Evolutionary conservation across 75 land plant species (phyloP).

Genomic region (Sequoia sempervirens): DNA sequence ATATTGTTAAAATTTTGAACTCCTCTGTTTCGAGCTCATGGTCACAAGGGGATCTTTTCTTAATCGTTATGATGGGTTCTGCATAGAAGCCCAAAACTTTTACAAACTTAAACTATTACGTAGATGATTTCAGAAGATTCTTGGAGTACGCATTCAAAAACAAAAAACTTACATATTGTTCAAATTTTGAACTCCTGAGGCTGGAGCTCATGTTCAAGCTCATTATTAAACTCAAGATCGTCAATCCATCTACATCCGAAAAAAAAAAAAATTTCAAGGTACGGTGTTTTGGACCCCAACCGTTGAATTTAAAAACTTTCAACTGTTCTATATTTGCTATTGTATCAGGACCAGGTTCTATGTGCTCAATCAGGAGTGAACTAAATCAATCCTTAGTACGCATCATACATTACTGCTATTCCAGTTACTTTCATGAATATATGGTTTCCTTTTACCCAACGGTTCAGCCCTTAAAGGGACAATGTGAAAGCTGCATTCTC

Average conservation of each 20-base stretch:
- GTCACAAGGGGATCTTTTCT: no score
- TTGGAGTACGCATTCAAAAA: no score
- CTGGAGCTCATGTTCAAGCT: not conserved
- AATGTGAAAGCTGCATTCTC: not conserved
- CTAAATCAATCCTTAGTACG: not conserved
- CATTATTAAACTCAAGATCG: not conserved
- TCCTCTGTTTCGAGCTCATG: no score
- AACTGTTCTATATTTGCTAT: not conserved
- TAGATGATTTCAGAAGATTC: no score
- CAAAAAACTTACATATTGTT: no score
- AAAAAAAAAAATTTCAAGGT: no score
- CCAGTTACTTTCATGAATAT: not conserved
- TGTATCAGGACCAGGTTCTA: not conserved
- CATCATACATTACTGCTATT: not conserved
- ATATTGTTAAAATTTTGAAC: no score
- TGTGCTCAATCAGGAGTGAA: not conserved
- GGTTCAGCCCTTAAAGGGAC: not conserved
- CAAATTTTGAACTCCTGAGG: not conserved
- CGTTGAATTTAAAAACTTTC: no score
- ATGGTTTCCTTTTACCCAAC: not conserved
- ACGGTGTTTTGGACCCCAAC: no score
- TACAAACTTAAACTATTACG: no score
- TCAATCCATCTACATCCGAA: not conserved
- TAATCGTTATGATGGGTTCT: no score
- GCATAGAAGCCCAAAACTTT: no score